These are phyloP conservation scores for Trichoderma sp. DNA, from an alignment of 2,329 filamentous ascomycete genomes.

Conservation along the genomic window DNA sequence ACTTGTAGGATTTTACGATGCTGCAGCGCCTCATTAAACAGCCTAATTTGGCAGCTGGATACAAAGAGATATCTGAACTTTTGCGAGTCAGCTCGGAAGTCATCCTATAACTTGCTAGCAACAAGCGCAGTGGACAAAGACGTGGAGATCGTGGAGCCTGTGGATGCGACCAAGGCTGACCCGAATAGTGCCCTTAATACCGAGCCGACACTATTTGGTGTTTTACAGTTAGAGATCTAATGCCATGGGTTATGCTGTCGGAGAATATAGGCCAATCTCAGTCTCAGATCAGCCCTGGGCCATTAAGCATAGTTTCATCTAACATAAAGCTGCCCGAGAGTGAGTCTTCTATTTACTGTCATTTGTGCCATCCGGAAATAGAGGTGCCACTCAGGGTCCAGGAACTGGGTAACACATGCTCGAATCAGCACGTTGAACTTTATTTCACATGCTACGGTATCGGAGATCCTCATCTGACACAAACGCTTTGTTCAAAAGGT, in stretches of 20 bases:
- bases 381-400: background rate
- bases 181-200: background rate
- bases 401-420: background rate
- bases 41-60: conserved; percentile 7
- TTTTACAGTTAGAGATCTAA: conserved; percentile 5
- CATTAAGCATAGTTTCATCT: background rate
- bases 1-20: background rate
- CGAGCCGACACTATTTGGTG: background rate
- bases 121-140: background rate
- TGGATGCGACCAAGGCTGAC: conserved; percentile 8
- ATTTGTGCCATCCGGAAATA: background rate
- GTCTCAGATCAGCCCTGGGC: background rate
- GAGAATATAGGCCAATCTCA: background rate
- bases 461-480: conserved; percentile 7
- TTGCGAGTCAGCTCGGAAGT: conserved; percentile 10
- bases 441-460: background rate
- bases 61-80: background rate
- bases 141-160: conserved; percentile 5
- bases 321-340: background rate
- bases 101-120: background rate
- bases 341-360: background rate
- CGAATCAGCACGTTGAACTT: background rate
- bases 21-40: background rate
- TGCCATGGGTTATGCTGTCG: background rate
- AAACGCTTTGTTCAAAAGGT: background rate